Conservation (phyloP, 768 basidiomycete species). For the Saitozyma podzolica region DNA sequence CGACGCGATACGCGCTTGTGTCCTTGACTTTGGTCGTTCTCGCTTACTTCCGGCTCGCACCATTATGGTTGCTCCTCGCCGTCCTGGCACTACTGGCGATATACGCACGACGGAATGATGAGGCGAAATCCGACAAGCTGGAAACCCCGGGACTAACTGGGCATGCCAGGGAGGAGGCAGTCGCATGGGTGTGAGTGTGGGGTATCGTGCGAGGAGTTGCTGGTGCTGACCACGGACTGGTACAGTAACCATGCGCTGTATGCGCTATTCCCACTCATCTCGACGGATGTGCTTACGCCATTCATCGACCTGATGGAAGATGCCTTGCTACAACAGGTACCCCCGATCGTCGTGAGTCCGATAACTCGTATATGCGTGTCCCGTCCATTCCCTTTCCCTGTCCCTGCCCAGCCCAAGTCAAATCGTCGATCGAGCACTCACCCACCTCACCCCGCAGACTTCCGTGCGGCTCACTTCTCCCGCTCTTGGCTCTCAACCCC, state of each 20-base stretch:
- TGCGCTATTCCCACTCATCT: constrained; percentile 49
- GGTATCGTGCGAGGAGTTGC: neutral
- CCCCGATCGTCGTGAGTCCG: constrained; percentile 45
- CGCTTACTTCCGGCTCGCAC: constrained; percentile 6
- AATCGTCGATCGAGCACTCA: neutral
- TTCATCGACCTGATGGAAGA: constrained; percentile 54
- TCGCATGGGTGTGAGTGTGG: constrained; percentile 12
- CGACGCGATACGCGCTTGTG: constrained; percentile 2
- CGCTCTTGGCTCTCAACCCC: constrained; percentile 44
- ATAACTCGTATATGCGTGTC: neutral
- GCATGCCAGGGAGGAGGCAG: constrained; percentile 4
- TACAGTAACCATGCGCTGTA: constrained; percentile 44
- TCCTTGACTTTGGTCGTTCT: neutral
- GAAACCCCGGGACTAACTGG: neutral
- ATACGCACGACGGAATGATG: neutral
- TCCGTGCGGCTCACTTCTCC: constrained; percentile 49
- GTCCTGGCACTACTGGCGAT: neutral
- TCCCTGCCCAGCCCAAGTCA: too few relatives aligned
- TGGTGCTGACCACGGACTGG: neutral
- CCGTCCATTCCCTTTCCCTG: too few relatives aligned
- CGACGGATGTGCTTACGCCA: constrained; percentile 49
- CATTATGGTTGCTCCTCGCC: constrained; percentile 9
- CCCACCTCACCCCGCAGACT: constrained; percentile 19
- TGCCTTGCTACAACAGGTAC: constrained; percentile 47
- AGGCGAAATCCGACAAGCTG: neutral